These are phyloP conservation scores for Penicillium brasilianum DNA, from an alignment of 2,329 filamentous ascomycete genomes.

Conservation along the genomic window DNA sequence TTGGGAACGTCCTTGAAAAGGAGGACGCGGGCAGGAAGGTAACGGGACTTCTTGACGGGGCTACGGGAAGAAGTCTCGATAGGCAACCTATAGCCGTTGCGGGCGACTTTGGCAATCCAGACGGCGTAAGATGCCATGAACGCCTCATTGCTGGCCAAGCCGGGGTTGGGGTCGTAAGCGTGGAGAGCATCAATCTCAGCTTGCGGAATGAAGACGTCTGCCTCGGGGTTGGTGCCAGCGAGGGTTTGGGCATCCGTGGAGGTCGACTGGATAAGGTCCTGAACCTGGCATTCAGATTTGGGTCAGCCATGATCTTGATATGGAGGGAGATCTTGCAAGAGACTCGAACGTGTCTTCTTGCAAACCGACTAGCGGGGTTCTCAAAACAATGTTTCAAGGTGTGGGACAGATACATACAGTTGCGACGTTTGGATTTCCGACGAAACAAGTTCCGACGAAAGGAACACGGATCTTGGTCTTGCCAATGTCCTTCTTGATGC, in stretches of 20 bases:
- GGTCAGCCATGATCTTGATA: not conserved
- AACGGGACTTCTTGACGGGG: not conserved
- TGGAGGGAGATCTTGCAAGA: not conserved
- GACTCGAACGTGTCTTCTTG: not conserved
- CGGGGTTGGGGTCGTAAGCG: not conserved
- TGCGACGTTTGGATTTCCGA: too few relatives aligned
- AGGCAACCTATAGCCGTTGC: too few relatives aligned
- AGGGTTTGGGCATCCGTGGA: not conserved
- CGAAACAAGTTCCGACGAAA: not conserved
- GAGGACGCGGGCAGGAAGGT: slow-evolving; percentile 34
- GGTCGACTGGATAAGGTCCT: not conserved
- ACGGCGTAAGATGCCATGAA: slow-evolving; percentile 2
- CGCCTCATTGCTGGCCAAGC: not conserved
- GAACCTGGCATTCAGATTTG: not conserved
- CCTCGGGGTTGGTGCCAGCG: not conserved
- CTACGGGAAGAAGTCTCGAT: too few relatives aligned
- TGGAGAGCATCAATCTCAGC: too few relatives aligned
- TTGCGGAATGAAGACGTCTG: not conserved
- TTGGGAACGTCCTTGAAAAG: slow-evolving; percentile 45
- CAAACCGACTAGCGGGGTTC: not conserved
- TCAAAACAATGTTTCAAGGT: too few relatives aligned
- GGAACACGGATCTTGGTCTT: not conserved
- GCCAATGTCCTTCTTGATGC: too few relatives aligned
- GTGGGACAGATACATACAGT: not conserved
- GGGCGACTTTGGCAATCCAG: not conserved